Evolutionary conservation across 495 filamentous ascomycete genomes (phyloP).

Genomic region (Aspergillus indologenus): DNA sequence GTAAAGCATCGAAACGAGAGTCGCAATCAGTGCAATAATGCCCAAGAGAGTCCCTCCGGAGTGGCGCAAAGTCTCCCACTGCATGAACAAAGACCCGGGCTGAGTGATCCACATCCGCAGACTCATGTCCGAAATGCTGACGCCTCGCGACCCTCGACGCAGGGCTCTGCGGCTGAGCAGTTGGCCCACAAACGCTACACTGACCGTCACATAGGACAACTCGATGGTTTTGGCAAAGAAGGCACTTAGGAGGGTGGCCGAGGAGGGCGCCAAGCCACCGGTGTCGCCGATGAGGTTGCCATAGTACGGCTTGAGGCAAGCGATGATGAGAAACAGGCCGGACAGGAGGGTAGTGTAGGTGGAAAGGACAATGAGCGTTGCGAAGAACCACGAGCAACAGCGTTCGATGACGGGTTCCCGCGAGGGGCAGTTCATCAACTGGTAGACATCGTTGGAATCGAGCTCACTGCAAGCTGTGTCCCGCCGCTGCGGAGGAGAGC

Average conservation of each 20-base stretch:
- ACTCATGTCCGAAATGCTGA: constrained; percentile 69
- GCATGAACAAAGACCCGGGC: constrained; percentile 64
- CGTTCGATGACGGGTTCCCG: constrained; percentile 24
- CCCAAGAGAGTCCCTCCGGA: constrained; percentile 60
- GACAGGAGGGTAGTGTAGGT: constrained; percentile 66
- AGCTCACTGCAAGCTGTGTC: background rate
- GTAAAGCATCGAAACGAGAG: constrained; percentile 64
- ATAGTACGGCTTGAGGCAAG: constrained; percentile 58
- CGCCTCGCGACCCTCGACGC: constrained; percentile 50
- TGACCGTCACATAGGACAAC: constrained; percentile 71
- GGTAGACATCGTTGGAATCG: background rate
- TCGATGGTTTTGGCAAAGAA: constrained; percentile 73
- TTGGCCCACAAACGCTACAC: constrained; percentile 71
- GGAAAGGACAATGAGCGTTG: constrained; percentile 56
- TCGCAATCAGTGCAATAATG: constrained; percentile 52
- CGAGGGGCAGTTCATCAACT: background rate
- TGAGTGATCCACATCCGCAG: constrained; percentile 62
- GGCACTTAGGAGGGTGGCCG: constrained; percentile 58
- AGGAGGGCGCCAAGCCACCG: constrained; percentile 48
- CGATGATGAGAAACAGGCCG: constrained; percentile 58
- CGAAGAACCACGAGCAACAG: constrained; percentile 54
- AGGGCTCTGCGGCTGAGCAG: constrained; percentile 63
- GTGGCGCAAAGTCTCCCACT: constrained; percentile 59
- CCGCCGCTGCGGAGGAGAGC: background rate
- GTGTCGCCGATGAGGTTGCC: constrained; percentile 49